phyloP scores from a whole-genome alignment of 139 green algal genomes.

The Coccomyxa sp. region DNA sequence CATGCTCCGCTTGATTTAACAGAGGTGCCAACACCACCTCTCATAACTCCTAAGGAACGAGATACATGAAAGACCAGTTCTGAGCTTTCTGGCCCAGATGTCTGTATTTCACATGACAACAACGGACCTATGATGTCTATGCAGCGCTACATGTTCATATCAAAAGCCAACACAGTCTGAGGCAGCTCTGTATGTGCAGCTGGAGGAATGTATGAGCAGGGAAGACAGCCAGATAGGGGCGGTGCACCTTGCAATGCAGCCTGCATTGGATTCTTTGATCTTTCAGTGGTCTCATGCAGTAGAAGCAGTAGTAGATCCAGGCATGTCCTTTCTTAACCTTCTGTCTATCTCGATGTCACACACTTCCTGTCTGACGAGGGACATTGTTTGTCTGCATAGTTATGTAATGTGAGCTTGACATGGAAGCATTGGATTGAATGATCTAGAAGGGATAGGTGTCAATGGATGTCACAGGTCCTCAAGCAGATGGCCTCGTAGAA shows the following conservation, averaged over 20 bases:
- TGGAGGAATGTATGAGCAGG: background rate
- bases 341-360: too few species aligned
- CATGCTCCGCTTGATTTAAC: too few species aligned
- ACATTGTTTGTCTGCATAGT: too few species aligned
- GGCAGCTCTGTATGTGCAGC: background rate
- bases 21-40: too few species aligned
- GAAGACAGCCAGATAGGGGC: slow-evolving; percentile 22
- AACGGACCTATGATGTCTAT: too few species aligned
- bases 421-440: too few species aligned
- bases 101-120: background rate
- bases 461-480: background rate
- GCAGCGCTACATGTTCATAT: background rate
- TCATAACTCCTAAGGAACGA: too few species aligned
- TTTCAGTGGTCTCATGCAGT: slow-evolving; percentile 29
- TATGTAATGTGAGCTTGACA: background rate
- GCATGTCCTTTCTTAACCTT: too few species aligned
- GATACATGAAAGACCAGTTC: background rate
- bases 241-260: slow-evolving; percentile 35
- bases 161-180: background rate
- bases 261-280: slow-evolving; percentile 14
- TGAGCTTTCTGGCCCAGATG: background rate
- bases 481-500: too few species aligned
- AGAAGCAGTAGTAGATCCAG: slow-evolving; percentile 36
- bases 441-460: background rate
- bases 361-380: too few species aligned